phyloP scores from a whole-genome alignment of 2,329 filamentous ascomycete genomes.

The Fusarium buxicola region DNA sequence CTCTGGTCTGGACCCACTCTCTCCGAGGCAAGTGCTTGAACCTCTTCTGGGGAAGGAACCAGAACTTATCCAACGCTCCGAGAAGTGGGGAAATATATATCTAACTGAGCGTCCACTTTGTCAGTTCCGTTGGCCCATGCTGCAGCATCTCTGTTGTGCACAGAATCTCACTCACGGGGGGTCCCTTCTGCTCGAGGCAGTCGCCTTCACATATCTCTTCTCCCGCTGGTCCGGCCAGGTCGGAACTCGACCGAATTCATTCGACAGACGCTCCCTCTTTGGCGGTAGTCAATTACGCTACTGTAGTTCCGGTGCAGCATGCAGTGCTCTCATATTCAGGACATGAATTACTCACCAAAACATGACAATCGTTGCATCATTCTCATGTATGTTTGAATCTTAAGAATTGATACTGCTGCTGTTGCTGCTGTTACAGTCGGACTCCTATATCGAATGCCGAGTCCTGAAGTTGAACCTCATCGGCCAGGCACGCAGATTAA shows the following conservation, averaged over 20 bases:
- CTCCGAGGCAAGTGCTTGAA: conserved; percentile 35
- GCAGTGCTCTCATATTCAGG: not conserved
- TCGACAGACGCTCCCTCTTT: conserved; percentile 2
- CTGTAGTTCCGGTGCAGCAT: not conserved
- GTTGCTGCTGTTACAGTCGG: not conserved
- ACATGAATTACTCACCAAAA: not conserved
- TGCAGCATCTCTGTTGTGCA: not conserved
- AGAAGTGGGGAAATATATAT: conserved; percentile 29
- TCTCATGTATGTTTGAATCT: not conserved
- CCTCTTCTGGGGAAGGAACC: conserved; percentile 28
- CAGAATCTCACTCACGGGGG: not conserved
- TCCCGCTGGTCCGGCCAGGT: conserved; percentile 11
- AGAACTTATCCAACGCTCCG: not conserved
- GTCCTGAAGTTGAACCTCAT: too few species aligned
- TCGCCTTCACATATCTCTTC: too few species aligned
- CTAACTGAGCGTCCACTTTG: not conserved
- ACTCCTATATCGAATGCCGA: not conserved
- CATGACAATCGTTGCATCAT: not conserved
- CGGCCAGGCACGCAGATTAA: not conserved
- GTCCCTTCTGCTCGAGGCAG: not conserved
- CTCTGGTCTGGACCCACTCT: conserved; percentile 10
- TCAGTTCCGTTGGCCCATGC: conserved; percentile 2
- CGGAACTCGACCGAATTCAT: conserved; percentile 11
- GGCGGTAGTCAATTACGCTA: conserved; percentile 4
- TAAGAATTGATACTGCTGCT: not conserved